These are phyloP conservation scores for Komagataella populi DNA, from an alignment of 805 yeast genomes.

Conservation along the genomic window DNA sequence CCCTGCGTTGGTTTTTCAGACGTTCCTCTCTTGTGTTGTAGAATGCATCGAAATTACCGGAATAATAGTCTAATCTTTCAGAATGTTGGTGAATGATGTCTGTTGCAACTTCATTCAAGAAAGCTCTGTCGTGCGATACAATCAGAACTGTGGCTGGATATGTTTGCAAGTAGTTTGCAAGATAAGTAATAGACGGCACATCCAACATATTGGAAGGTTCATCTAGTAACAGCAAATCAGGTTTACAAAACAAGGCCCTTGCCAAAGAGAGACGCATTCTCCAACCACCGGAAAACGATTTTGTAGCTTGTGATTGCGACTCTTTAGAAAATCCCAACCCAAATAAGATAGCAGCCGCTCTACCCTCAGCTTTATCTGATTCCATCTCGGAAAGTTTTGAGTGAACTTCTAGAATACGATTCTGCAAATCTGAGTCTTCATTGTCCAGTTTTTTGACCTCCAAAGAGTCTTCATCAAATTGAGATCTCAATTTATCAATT, in stretches of 20 bases:
- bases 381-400: conserved; percentile 88
- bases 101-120: conserved; percentile 94
- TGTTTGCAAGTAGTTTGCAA: conserved; percentile 79
- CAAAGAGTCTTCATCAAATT: conserved; percentile 63
- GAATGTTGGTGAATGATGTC: conserved; percentile 97
- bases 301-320: conserved; percentile 73
- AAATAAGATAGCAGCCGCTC: conserved; percentile 85
- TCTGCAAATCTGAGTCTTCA: conserved; percentile 79
- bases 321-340: conserved; percentile 92
- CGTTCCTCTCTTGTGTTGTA: conserved; percentile 92
- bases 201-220: conserved; percentile 99
- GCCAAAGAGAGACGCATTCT: conserved; percentile 98
- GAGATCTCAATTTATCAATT: conserved; percentile 53
- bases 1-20: conserved; percentile 82
- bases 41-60: conserved; percentile 90
- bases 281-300: conserved; percentile 99
- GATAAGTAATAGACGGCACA: conserved; percentile 92
- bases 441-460: conserved; percentile 73
- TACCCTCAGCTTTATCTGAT: conserved; percentile 92
- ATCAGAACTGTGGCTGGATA: conserved; percentile 89
- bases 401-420: conserved; percentile 63
- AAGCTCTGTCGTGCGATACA: conserved; percentile 96
- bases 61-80: conserved; percentile 89
- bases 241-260: conserved; percentile 93
- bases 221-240: conserved; percentile 84